These are phyloP conservation scores for Hyphopichia fennica DNA, from an alignment of 1,139 yeast genomes.

Conservation along the genomic window DNA sequence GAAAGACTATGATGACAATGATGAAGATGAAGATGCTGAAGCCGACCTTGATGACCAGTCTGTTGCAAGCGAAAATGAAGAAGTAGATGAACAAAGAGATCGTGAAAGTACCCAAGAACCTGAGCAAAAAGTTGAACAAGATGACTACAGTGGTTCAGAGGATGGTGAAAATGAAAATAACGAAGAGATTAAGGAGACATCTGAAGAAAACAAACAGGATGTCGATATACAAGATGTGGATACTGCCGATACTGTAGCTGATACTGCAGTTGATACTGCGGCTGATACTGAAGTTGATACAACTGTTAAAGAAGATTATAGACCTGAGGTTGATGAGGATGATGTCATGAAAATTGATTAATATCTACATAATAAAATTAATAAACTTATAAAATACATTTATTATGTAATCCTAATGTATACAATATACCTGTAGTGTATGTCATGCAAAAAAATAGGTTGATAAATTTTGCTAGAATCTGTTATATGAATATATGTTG, in stretches of 20 bases:
- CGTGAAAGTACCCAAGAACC: neutral
- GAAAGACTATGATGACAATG: slow-evolving; percentile 15
- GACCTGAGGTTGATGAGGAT: slow-evolving; percentile 10
- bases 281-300: neutral
- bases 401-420: neutral
- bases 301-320: slow-evolving; percentile 5
- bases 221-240: neutral
- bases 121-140: neutral
- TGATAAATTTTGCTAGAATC: neutral
- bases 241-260: neutral
- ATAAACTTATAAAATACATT: neutral
- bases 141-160: neutral
- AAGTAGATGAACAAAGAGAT: slow-evolving; percentile 10
- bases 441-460: neutral
- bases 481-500: neutral
- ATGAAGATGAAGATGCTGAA: slow-evolving; percentile 12
- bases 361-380: neutral
- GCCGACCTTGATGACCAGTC: neutral
- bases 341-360: slow-evolving; percentile 10
- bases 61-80: slow-evolving; percentile 3
- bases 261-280: neutral
- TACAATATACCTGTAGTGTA: neutral
- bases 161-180: neutral
- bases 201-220: neutral
- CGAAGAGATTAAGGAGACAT: neutral